phyloP scores from a whole-genome alignment of 177 flowering plant genomes.

The Tripterygium wilfordii region DNA sequence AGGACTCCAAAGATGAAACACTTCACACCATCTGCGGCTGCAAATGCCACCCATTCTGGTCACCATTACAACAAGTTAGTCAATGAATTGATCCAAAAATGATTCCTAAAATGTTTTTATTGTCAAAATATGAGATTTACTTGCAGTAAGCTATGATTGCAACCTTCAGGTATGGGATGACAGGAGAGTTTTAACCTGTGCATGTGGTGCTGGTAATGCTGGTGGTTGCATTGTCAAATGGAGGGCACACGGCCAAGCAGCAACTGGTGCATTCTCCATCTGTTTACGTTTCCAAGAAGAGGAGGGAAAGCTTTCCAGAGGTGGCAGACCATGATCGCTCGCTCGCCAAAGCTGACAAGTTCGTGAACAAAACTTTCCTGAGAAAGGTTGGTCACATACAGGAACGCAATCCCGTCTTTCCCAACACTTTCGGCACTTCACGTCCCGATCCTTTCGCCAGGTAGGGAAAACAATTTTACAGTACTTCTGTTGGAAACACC shows the following conservation, averaged over 20 bases:
- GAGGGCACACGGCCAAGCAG: constrained; percentile 31
- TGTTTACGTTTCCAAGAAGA: constrained; percentile 28
- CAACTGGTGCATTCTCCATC: constrained; percentile 30
- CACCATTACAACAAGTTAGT: background rate
- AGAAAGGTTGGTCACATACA: constrained; percentile 36
- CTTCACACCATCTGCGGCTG: background rate
- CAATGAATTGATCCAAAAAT: background rate
- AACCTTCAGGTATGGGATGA: background rate
- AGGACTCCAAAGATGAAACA: background rate
- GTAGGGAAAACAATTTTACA: no score
- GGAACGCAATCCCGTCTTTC: constrained; percentile 3
- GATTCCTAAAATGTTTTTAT: no score
- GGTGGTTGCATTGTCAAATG: constrained; percentile 20
- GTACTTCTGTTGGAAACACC: no score
- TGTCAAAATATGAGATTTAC: background rate
- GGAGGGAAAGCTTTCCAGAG: constrained; percentile 30
- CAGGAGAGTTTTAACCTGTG: constrained; percentile 22
- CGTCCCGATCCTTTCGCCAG: constrained; percentile 13
- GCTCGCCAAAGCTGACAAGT: constrained; percentile 22
- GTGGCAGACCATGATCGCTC: constrained; percentile 30
- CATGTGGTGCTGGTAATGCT: constrained; percentile 22
- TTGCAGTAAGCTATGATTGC: background rate
- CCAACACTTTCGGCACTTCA: no score
- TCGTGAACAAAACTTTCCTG: constrained; percentile 33
- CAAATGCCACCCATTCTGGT: background rate